phyloP scores from a whole-genome alignment of 495 filamentous ascomycete genomes.

The Lineolata rhizophorae region DNA sequence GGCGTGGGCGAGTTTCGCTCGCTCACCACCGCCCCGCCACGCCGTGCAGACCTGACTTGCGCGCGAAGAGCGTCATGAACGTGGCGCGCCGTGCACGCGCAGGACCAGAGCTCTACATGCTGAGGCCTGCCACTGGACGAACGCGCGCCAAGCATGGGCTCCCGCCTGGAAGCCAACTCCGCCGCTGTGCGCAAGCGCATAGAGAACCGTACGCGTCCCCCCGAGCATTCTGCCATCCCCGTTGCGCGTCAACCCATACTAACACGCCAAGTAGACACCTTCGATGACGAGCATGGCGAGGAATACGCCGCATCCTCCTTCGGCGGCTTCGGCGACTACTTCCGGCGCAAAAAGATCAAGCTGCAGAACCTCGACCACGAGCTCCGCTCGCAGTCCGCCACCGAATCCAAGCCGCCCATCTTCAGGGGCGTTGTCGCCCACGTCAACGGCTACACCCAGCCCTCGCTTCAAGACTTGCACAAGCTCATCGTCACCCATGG shows the following conservation, averaged over 20 bases:
- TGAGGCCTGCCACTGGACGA: too few relatives aligned
- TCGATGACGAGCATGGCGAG: conserved; percentile 56
- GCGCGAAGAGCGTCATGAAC: too few relatives aligned
- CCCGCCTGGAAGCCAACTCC: conserved; percentile 53
- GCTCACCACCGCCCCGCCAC: too few relatives aligned
- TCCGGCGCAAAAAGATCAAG: conserved; percentile 85
- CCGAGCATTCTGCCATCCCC: too few relatives aligned
- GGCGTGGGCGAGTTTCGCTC: too few relatives aligned
- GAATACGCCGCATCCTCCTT: conserved; percentile 79
- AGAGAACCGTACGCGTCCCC: conserved; percentile 34
- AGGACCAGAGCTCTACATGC: too few relatives aligned
- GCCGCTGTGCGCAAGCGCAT: conserved; percentile 64
- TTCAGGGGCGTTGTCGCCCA: conserved; percentile 78
- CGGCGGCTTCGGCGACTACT: conserved; percentile 76
- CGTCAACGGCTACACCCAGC: conserved; percentile 87
- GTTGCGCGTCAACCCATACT: conserved; percentile 1
- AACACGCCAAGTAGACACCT: conserved; percentile 24
- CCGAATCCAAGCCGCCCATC: conserved; percentile 59
- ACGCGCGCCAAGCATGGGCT: too few relatives aligned
- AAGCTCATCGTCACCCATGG: conserved; percentile 72
- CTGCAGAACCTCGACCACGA: conserved; percentile 81
- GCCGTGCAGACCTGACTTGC: too few relatives aligned
- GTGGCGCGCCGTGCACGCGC: too few relatives aligned
- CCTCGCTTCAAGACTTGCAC: conserved; percentile 70
- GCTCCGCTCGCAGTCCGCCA: conserved; percentile 37